phyloP scores from a whole-genome alignment of 768 basidiomycete genomes.

The Pulveroboletus sp. region DNA sequence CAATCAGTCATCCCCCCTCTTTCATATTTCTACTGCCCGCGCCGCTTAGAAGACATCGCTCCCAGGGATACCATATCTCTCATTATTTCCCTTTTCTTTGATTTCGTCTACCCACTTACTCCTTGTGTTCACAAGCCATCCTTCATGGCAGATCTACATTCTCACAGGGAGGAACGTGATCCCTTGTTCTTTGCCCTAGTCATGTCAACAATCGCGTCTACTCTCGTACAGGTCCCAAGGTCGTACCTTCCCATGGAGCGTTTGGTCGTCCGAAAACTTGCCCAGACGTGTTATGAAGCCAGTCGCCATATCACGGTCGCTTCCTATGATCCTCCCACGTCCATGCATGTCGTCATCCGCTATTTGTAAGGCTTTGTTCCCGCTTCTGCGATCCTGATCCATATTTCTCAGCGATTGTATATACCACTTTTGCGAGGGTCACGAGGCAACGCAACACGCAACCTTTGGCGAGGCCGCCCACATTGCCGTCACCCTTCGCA shows the following conservation, averaged over 20 bases:
- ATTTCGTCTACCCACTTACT: constrained; percentile 89
- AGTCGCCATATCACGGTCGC: constrained; percentile 78
- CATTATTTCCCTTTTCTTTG: constrained; percentile 87
- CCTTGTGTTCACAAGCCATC: constrained; percentile 90
- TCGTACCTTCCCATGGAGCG: constrained; percentile 88
- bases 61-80: constrained; percentile 78
- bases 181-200: constrained; percentile 90
- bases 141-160: constrained; percentile 86
- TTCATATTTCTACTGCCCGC: constrained; percentile 70
- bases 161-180: constrained; percentile 78
- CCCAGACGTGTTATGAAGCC: constrained; percentile 77
- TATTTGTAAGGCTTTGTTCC: constrained; percentile 65
- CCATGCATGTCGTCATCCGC: constrained; percentile 82
- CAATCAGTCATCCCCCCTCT: constrained; percentile 55
- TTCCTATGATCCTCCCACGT: constrained; percentile 80
- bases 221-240: constrained; percentile 84
- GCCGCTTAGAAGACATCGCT: constrained; percentile 78
- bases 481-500: constrained; percentile 75
- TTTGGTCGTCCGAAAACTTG: constrained; percentile 78
- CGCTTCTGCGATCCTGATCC: constrained; percentile 3
- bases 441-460: constrained; percentile 84
- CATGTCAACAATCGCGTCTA: constrained; percentile 85
- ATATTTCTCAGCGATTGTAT: constrained; percentile 60
- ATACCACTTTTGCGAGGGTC: constrained; percentile 87
- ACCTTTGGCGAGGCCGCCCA: constrained; percentile 86